Evolutionary conservation across 208 protist species (phyloP), one percentile per base, ranked within the genome.

Genomic region (Leishmania braziliensis): DNA sequence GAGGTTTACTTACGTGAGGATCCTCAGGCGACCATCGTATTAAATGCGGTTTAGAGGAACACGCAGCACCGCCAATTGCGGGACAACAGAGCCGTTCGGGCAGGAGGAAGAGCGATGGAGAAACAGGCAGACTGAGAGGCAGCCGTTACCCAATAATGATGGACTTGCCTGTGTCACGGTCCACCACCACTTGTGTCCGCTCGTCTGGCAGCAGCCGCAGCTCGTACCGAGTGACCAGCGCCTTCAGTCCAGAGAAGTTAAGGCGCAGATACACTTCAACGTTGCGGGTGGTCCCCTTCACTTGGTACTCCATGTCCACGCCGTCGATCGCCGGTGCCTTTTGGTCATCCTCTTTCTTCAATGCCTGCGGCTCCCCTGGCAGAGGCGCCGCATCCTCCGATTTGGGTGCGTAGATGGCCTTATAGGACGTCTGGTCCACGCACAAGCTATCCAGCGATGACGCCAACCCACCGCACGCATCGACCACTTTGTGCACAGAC

Each of bases 181-280:
- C 90, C 36, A 93, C 62, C 10, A 95, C 48, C 4, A 93, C 81
- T 48, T 97, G 88, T 10, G 87, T 81, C 10, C 86, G 88, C 68
- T 84, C 85, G 51, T 96, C 92, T n/a, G 92, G 82, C 75, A 88
- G 77, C 26, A 89, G 69, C 3, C 87, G 81, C 23, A 98, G 50
- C 65, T 96, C 78, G 65, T 95, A 98, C 48, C 86, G 79, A 6
- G 60, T 81, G 18, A 98, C 91, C 58, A 78, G 80, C 65, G 92
- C 95, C 23, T 80, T 86, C 50, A 96, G 77, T 14, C 85, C 89
- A 8, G 77, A 77, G 77, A 98, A 92, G 33, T 78, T 84, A n/a
- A 98, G 68, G 29, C 87, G 78, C n/a, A 98, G 36, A 18, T 82
- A 78, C 79, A 93, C 93, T 63, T 95, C 84, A 50, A 94, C 56